Percentiles rank a stretch among this genome's conserved stretches.
phyloP scores from a whole-genome alignment of 345 rosid species.

The Camelina sativa region DNA sequence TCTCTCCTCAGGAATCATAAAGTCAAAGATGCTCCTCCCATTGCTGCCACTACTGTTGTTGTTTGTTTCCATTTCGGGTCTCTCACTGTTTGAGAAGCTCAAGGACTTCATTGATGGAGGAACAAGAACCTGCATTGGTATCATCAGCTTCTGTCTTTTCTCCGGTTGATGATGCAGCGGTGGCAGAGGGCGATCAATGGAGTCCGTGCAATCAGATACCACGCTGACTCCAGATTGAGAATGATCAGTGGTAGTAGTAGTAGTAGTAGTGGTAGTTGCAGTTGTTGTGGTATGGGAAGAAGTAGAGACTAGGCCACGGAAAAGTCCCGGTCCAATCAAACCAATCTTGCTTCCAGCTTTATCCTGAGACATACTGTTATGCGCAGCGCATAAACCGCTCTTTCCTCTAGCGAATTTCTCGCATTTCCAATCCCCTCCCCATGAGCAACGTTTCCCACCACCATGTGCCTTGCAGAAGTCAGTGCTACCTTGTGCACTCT shows the following conservation, averaged over 20 bases:
- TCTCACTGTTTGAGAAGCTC: conserved; percentile 40
- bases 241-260: conserved; percentile 46
- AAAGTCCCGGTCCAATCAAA: conserved; percentile 77
- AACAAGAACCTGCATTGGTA: conserved; percentile 87
- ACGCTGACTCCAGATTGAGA: conserved; percentile 66
- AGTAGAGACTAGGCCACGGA: conserved; percentile 82
- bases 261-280: conserved; percentile 28
- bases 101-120: conserved; percentile 87
- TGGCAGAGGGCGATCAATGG: conserved; percentile 50
- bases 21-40: conserved; percentile 49
- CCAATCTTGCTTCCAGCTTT: conserved; percentile 55
- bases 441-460: conserved; percentile 85
- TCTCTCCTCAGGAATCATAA: conserved; percentile 88
- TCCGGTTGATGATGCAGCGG: conserved; percentile 11
- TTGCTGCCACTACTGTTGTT: conserved; percentile 33
- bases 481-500: conserved; percentile 98
- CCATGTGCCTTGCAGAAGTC: conserved; percentile 98
- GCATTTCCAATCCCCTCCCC: conserved; percentile 75
- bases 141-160: conserved; percentile 62
- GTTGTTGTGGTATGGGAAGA: conserved; percentile 58
- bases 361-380: conserved; percentile 70
- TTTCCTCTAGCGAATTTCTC: conserved; percentile 96
- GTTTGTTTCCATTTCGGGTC: conserved; percentile 52
- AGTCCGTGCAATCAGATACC: conserved; percentile 67
- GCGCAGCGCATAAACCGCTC: conserved; percentile 95